Evolutionary conservation across 2,329 filamentous ascomycete species (phyloP).

Genomic region (Xylariaceae sp.): DNA sequence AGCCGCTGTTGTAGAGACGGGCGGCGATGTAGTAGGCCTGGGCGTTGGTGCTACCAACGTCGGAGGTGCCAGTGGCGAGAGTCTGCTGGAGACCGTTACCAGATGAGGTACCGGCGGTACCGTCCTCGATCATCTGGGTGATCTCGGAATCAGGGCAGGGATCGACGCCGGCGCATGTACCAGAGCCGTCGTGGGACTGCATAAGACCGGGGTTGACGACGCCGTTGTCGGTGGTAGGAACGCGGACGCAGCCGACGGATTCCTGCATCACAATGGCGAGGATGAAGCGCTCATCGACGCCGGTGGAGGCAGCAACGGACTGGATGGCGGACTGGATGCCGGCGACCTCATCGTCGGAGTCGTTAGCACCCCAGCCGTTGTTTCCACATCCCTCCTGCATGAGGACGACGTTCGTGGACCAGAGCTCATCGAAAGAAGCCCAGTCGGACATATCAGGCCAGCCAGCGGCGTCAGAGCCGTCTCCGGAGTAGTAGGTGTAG

Average conservation of each 20-base stretch:
- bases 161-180: constrained; percentile 34
- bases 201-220: constrained; percentile 41
- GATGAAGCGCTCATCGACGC: constrained; percentile 40
- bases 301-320: constrained; percentile 24
- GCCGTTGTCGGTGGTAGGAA: constrained; percentile 37
- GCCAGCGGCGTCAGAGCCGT: constrained; percentile 8
- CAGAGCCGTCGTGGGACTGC: constrained; percentile 35
- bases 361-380: constrained; percentile 16
- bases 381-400: constrained; percentile 15
- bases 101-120: constrained; percentile 36
- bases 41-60: constrained; percentile 27
- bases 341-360: constrained; percentile 11
- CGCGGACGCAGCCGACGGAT: constrained; percentile 41
- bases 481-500: constrained; percentile 12
- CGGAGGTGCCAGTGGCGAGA: constrained; percentile 27
- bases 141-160: constrained; percentile 26
- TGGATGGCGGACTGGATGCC: constrained; percentile 28
- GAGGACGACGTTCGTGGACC: constrained; percentile 8
- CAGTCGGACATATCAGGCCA: constrained; percentile 10
- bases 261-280: constrained; percentile 44
- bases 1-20: constrained; percentile 49
- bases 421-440: constrained; percentile 14
- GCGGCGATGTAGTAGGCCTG: constrained; percentile 42
- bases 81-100: constrained; percentile 41
- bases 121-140: constrained; percentile 36